Conservation (phyloP, 2,329 filamentous ascomycete genomes). For the Penicillium sp. region DNA sequence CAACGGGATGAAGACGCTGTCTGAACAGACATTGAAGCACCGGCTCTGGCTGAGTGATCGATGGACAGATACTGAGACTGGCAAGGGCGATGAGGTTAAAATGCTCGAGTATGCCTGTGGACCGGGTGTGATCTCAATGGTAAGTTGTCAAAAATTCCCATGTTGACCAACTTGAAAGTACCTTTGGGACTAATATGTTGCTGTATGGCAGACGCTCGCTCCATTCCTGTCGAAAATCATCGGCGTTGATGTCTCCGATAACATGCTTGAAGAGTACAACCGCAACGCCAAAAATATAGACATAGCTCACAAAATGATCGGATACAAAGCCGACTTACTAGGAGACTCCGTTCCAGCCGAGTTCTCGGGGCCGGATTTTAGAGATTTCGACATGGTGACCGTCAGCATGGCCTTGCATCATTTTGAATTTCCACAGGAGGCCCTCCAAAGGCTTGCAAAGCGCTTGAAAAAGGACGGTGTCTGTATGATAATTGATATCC, state of each 20-base stretch:
- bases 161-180: no score
- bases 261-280: slow-evolving; percentile 73
- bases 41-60: slow-evolving; percentile 66
- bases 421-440: slow-evolving; percentile 66
- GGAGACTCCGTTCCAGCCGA: slow-evolving; percentile 55
- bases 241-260: slow-evolving; percentile 72
- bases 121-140: slow-evolving; percentile 67
- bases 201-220: slow-evolving; percentile 56
- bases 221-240: slow-evolving; percentile 66
- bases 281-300: slow-evolving; percentile 57
- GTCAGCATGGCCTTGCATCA: slow-evolving; percentile 70
- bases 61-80: slow-evolving; percentile 46
- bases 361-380: slow-evolving; percentile 66
- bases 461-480: slow-evolving; percentile 69
- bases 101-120: slow-evolving; percentile 79
- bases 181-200: neutral
- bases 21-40: slow-evolving; percentile 57
- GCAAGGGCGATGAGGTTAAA: slow-evolving; percentile 45
- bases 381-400: slow-evolving; percentile 69
- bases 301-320: slow-evolving; percentile 59
- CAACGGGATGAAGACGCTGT: slow-evolving; percentile 59
- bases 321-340: slow-evolving; percentile 63
- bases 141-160: slow-evolving; percentile 37
- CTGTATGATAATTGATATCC: slow-evolving; percentile 70
- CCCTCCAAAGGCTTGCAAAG: slow-evolving; percentile 62